Base-by-base conservation (phyloP, 1,139 yeast species). In the Kluyveromyces sp. region DNA sequence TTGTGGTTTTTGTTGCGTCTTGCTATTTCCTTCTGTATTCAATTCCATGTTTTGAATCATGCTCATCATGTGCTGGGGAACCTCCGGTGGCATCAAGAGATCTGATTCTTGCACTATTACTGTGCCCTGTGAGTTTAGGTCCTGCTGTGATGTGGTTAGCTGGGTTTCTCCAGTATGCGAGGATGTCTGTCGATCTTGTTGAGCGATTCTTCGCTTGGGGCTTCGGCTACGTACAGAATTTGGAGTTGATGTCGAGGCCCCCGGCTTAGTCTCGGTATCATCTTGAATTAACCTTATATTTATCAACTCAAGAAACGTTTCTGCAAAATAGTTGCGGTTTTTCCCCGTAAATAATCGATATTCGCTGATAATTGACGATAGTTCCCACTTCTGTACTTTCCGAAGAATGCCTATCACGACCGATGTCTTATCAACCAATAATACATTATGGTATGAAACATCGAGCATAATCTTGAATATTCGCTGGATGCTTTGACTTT, bases 311-410 rank as follows among this genome's bases (percentile, higher is more conserved):
- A 90, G 66, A 57, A 84, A 88, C 7, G 83, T 83, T 59, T 90
- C 96, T 4, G 92, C 89, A 60, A 76, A 78, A 61, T 88, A 89
- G 56, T 81, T 86, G 31, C 83, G 72, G 56, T 85, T 82, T 50
- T 78, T 79, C 33, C 89, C 85, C 2, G 88, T 74, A 64, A 80
- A 86, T 6, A 85, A 74, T 43, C 96, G 71, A 66, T 87, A 92
- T 63, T 92, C 97, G 53, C 83, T 84, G 31, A 89, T 77, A 7
- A 90, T 80, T 27, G 94, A 81, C 34, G 89, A 81, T 60, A 85
- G 84, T 55, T 81, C 83, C 97, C 97, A 90, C 64, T 84, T 84
- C 64, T 87, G 95, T 34, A 89, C 72, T 61, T 83, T 82, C 46
- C 98, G 70, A 33, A 92, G 67, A 2, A 89, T 72, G 0, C 97